phyloP scores from a whole-genome alignment of 345 rosid genomes.

The Syzygium jambos region DNA sequence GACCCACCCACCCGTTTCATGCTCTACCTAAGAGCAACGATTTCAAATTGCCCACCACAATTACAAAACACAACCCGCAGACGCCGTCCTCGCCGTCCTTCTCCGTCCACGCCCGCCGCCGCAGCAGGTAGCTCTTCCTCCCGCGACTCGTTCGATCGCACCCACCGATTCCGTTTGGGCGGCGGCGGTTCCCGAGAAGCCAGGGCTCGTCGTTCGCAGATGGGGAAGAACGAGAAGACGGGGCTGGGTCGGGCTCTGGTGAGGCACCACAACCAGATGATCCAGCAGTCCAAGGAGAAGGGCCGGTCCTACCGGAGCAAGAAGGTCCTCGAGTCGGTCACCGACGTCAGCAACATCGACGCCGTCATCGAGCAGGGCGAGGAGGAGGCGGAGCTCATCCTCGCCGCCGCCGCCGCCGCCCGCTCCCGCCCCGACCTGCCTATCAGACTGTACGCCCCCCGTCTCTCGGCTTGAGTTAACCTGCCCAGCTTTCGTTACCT shows the following conservation, averaged over 20 bases:
- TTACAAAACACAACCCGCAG: neutral
- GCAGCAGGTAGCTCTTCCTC: neutral
- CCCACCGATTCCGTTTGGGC: neutral
- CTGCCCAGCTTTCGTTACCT: neutral
- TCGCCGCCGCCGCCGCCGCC: slow-evolving; percentile 15
- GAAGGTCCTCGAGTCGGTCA: slow-evolving; percentile 75
- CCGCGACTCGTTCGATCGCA: neutral
- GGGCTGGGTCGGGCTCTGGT: slow-evolving; percentile 71
- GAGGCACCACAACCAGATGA: slow-evolving; percentile 89
- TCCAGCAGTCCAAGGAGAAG: slow-evolving; percentile 72
- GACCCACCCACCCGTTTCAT: too few relatives aligned
- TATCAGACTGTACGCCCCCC: slow-evolving; percentile 42
- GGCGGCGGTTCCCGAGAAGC: neutral
- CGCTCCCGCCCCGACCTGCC: slow-evolving; percentile 36
- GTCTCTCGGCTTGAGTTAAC: neutral
- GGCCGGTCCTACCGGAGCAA: slow-evolving; percentile 48
- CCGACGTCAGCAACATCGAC: slow-evolving; percentile 74
- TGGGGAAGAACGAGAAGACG: slow-evolving; percentile 84
- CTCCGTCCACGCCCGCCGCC: neutral
- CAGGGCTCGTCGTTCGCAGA: neutral
- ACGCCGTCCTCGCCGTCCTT: neutral
- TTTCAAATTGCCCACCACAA: neutral
- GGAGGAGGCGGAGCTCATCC: slow-evolving; percentile 56
- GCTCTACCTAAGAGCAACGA: neutral
- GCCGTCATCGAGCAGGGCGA: slow-evolving; percentile 72